Evolutionary conservation across 2,329 filamentous ascomycete species (phyloP).

Genomic region (Arthroderma uncinatum): DNA sequence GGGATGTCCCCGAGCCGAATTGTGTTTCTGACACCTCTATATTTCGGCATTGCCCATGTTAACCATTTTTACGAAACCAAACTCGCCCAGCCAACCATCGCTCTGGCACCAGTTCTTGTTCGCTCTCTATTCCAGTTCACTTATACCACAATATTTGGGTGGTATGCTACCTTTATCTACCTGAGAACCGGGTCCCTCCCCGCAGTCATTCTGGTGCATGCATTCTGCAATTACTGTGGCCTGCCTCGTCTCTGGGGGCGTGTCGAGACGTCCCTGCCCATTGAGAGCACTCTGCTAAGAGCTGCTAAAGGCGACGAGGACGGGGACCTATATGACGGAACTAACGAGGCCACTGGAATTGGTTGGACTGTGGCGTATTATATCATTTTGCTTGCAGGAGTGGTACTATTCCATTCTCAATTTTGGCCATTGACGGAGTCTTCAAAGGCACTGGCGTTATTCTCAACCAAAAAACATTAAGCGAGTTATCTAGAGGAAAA

Average conservation of each 20-base stretch:
- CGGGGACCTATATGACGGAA: conserved; percentile 20
- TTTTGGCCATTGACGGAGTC: conserved; percentile 62
- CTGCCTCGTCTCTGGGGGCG: conserved; percentile 75
- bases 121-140: conserved; percentile 72
- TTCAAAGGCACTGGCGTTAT: conserved; percentile 26
- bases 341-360: conserved; percentile 28
- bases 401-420: conserved; percentile 56
- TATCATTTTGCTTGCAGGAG: conserved; percentile 58
- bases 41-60: conserved; percentile 86
- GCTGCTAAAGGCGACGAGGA: conserved; percentile 31
- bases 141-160: conserved; percentile 88
- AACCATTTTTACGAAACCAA: conserved; percentile 96
- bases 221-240: conserved; percentile 88
- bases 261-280: conserved; percentile 45
- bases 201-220: conserved; percentile 64
- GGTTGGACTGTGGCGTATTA: conserved; percentile 74
- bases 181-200: conserved; percentile 72
- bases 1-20: conserved; percentile 46
- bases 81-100: conserved; percentile 62
- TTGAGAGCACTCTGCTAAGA: conserved; percentile 25
- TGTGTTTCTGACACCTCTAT: conserved; percentile 71
- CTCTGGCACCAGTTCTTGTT: conserved; percentile 51
- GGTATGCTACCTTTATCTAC: conserved; percentile 82
- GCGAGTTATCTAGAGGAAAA: neutral
- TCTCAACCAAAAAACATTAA: conserved; percentile 13